Evolutionary conservation across 768 basidiomycete species (phyloP).

Genomic region (Suillus plorans): DNA sequence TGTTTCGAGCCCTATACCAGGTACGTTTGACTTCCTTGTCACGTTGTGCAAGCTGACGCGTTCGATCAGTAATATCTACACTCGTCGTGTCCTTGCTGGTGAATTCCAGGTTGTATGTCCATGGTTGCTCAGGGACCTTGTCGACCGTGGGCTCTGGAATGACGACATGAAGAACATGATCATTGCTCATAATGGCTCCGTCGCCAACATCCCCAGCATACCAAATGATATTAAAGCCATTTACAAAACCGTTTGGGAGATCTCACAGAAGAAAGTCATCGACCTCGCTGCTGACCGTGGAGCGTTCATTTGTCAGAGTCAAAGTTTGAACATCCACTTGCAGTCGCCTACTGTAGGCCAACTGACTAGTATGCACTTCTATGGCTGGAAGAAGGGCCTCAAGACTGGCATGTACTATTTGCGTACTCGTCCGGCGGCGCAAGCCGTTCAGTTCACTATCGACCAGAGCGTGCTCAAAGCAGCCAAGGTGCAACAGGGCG

Average conservation of each 20-base stretch:
- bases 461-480: conserved; percentile 77
- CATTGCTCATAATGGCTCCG: conserved; percentile 91
- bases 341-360: conserved; percentile 88
- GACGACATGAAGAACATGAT: conserved; percentile 99
- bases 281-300: conserved; percentile 99
- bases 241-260: conserved; percentile 99
- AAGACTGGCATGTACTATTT: conserved; percentile 99
- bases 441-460: conserved; percentile 97
- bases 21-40: conserved; percentile 35
- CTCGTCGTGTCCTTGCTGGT: conserved; percentile 97
- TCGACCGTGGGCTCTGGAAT: conserved; percentile 93
- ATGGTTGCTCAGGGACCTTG: conserved; percentile 97
- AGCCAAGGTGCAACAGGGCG: conserved; percentile 30
- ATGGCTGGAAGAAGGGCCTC: conserved; percentile 99
- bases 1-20: conserved; percentile 99
- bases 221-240: conserved; percentile 93
- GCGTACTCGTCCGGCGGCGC: conserved; percentile 89
- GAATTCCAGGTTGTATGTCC: conserved; percentile 99
- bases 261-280: conserved; percentile 96
- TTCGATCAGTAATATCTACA: conserved; percentile 88
- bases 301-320: conserved; percentile 95
- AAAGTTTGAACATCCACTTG: conserved; percentile 92
- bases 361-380: conserved; percentile 96
- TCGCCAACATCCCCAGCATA: conserved; percentile 85
- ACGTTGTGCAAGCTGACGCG: conserved; percentile 9